phyloP scores from a whole-genome alignment of 2,329 filamentous ascomycete species.

The Fusarium albosuccineum region DNA sequence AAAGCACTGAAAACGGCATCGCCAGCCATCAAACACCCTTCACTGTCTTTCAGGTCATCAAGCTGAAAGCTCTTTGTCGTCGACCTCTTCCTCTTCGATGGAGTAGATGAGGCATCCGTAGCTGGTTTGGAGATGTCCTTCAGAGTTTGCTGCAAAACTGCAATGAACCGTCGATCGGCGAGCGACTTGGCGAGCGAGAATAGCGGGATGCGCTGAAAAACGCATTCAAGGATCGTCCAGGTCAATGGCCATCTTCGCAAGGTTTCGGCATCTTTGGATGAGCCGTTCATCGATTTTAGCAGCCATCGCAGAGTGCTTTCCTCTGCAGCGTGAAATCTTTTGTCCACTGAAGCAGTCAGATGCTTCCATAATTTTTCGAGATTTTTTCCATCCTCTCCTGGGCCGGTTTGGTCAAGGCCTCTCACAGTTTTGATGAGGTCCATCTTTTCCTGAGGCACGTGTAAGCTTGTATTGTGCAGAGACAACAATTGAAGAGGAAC shows the following conservation, averaged over 20 bases:
- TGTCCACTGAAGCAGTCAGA: constrained; percentile 58
- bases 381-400: constrained; percentile 60
- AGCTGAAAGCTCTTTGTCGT: constrained; percentile 54
- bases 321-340: constrained; percentile 65
- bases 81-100: constrained; percentile 63
- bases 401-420: constrained; percentile 66
- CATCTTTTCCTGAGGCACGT: constrained; percentile 46
- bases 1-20: constrained; percentile 64
- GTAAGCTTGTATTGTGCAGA: constrained; percentile 35
- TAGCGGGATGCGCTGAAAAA: constrained; percentile 74
- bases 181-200: constrained; percentile 79
- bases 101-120: constrained; percentile 43
- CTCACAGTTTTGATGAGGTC: constrained; percentile 66
- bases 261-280: constrained; percentile 61
- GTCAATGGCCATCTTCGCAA: constrained; percentile 68
- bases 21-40: constrained; percentile 61
- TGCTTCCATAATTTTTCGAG: constrained; percentile 63
- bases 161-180: constrained; percentile 76
- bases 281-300: constrained; percentile 70
- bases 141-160: constrained; percentile 74
- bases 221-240: constrained; percentile 72
- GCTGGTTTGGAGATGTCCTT: constrained; percentile 64
- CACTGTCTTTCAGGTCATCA: constrained; percentile 53
- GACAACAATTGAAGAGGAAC: constrained; percentile 15
- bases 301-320: constrained; percentile 73